Base-by-base conservation (phyloP, 2,329 filamentous ascomycete genomes). In the Talaromyces sp. region DNA sequence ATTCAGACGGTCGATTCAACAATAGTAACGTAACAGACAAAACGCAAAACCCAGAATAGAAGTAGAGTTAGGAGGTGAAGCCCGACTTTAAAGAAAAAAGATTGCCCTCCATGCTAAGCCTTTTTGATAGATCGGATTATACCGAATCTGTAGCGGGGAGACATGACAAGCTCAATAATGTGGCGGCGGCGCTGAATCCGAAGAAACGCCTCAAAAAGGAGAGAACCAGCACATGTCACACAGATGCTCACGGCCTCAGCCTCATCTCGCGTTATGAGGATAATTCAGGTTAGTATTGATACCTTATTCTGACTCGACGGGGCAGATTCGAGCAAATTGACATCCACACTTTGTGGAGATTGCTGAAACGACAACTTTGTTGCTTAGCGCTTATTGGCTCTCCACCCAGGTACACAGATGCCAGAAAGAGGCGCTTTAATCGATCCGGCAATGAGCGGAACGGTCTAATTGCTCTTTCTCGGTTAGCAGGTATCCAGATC, bases 231-330 rank as follows among this genome's bases (percentile, higher is more conserved):
- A 31, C 4, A 31, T 31, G 27, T 31, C 27, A 31, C 27, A 31
- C 27, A 31, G 7, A 31, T 31, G 27, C 27, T 31, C 27, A 31
- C 27, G 15, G 31, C 15, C 52, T 35, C 25, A 37, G 52, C 31
- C 47, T 37, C 54, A 39, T 58, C 37, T 58, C 54, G 54, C 35
- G 17, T n/a, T 37, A 58, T 58, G 54, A n/a, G 25, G 37, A 39
- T 27, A 15, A 4, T 15, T 27, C 11, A n/a, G 35, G 37, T 25
- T 58, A 39, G 54, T 3, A 19, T 17, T 9, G 17, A 3, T 9
- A 58, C 11, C n/a, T 4, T 10, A 25, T 9, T 25, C 35, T 27
- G 54, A 58, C 35, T 25, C 33, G 54, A 22, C 54, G 54, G 41
- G 35, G 35, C 54, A 25, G 35, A 58, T 58, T 58, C 19, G 17